A percentile compares a stretch with the other conserved stretches of the same genome.
Conservation (phyloP, 768 basidiomycete genomes). For the Neoboletus brunneissimus region DNA sequence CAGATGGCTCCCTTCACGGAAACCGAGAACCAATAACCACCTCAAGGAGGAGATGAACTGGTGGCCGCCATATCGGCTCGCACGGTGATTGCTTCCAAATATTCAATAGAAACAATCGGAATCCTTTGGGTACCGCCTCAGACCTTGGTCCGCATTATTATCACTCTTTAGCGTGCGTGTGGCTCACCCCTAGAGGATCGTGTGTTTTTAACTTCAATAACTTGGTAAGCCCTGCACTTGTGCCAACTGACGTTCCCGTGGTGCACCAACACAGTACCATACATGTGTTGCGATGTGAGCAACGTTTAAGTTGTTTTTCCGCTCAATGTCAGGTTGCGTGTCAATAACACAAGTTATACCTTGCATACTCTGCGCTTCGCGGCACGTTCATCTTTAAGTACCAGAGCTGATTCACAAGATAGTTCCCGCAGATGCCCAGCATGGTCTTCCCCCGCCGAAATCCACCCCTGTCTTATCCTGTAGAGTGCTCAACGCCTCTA, state of each 20-base stretch:
- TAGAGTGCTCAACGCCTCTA: background rate
- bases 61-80: background rate
- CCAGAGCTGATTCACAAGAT: too few species aligned
- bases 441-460: background rate
- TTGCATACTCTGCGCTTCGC: background rate
- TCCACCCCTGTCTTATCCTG: background rate
- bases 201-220: background rate
- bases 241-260: background rate
- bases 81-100: background rate
- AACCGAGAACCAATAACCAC: background rate
- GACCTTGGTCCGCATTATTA: background rate
- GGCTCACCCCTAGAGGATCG: background rate
- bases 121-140: background rate
- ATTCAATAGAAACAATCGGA: background rate
- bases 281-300: background rate
- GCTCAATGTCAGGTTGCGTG: background rate
- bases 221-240: background rate
- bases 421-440: background rate
- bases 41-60: background rate
- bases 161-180: background rate
- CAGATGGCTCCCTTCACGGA: background rate
- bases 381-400: background rate
- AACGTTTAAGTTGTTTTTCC: background rate
- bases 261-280: background rate
- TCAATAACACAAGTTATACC: background rate